Conservation (phyloP, 2,329 filamentous ascomycete species). For the Colletotrichum aenigma region DNA sequence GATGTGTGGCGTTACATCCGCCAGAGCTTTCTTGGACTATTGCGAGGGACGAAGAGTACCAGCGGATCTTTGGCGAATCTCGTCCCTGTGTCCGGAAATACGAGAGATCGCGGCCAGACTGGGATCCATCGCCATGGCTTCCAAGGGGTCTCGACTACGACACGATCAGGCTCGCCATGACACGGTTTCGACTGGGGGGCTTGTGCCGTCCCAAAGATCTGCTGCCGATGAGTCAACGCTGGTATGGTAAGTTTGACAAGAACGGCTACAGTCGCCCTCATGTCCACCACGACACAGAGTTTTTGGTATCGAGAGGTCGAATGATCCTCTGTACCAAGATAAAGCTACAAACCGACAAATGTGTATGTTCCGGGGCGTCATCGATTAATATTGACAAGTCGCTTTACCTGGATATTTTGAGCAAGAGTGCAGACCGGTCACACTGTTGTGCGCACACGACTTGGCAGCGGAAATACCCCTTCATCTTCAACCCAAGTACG, state of each 20-base stretch:
- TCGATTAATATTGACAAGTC: background rate
- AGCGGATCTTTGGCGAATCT: background rate
- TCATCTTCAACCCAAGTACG: background rate
- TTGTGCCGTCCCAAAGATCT: too few species aligned
- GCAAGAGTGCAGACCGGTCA: background rate
- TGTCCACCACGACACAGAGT: background rate
- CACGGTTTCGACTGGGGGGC: too few species aligned
- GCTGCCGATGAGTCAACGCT: background rate
- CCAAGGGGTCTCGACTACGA: background rate
- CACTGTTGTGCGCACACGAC: background rate
- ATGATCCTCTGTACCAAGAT: background rate
- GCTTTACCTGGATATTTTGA: background rate
- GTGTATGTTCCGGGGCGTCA: too few species aligned
- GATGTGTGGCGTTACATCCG: background rate
- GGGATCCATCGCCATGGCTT: background rate
- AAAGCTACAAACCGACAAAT: background rate
- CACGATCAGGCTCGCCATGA: background rate
- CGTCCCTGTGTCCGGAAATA: background rate
- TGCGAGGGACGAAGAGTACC: background rate
- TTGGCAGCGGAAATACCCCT: background rate
- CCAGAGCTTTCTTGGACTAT: background rate
- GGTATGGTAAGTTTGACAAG: background rate
- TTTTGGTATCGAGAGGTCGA: background rate
- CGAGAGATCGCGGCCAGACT: background rate
- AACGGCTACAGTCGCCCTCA: background rate